A percentile compares a stretch with the other conserved stretches of the same genome.
Conservation (phyloP, 805 yeast genomes). For the Teunomyces barrocoloradensis region DNA sequence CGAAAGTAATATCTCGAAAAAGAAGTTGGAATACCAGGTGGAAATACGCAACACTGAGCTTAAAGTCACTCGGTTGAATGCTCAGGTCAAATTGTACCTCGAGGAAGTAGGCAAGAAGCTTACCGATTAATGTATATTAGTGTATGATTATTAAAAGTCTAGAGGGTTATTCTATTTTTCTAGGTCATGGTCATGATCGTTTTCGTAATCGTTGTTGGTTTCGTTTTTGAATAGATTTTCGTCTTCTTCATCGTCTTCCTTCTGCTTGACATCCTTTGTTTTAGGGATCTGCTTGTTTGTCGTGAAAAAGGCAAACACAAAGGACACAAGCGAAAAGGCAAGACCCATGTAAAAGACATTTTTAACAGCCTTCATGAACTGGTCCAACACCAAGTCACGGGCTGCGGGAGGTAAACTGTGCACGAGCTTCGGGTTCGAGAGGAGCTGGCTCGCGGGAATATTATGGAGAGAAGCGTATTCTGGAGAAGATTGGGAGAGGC, state of each 20-base stretch:
- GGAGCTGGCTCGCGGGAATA: slow-evolving; percentile 13
- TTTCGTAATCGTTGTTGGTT: background rate
- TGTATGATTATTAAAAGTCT: slow-evolving; percentile 7
- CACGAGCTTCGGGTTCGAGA: slow-evolving; percentile 27
- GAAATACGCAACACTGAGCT: slow-evolving; percentile 54
- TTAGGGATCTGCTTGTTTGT: slow-evolving; percentile 45
- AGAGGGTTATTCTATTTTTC: background rate
- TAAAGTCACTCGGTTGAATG: slow-evolving; percentile 53
- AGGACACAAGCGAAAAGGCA: slow-evolving; percentile 31
- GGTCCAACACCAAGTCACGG: slow-evolving; percentile 22
- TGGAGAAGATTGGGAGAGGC: slow-evolving; percentile 10
- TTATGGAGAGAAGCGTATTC: slow-evolving; percentile 13
- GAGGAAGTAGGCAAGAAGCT: slow-evolving; percentile 46
- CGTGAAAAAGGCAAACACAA: slow-evolving; percentile 33
- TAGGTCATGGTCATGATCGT: background rate
- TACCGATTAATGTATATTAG: slow-evolving; percentile 10
- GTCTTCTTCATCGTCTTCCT: slow-evolving; percentile 3
- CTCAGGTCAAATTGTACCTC: slow-evolving; percentile 54
- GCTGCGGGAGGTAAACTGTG: slow-evolving; percentile 22
- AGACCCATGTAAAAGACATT: slow-evolving; percentile 36
- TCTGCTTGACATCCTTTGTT: slow-evolving; percentile 4
- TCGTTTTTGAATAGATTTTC: background rate
- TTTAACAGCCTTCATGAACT: slow-evolving; percentile 32
- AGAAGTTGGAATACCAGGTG: slow-evolving; percentile 42
- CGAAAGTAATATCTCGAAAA: slow-evolving; percentile 40